Evolutionary conservation across 305 asterid species (phyloP).

Genomic region (Solanum chacoense): DNA sequence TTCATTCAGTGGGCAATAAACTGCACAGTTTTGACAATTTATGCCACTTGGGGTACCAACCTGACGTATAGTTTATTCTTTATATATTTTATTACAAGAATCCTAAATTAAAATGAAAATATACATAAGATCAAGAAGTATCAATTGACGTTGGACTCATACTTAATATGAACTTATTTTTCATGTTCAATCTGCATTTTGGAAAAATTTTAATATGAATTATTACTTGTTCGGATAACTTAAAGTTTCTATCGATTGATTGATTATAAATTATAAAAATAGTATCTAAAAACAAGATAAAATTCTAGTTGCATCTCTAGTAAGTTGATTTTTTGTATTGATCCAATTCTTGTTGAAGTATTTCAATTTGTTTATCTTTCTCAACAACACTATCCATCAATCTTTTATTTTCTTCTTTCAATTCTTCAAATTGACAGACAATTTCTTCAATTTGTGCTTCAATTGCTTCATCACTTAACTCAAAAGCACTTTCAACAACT

Average conservation of each 20-base stretch:
- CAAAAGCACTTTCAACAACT: slow-evolving; percentile 26
- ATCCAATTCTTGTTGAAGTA: slow-evolving; percentile 8
- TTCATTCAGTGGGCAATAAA: not conserved
- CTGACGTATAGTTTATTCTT: not conserved
- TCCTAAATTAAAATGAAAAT: not conserved
- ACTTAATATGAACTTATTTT: not conserved
- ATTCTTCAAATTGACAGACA: slow-evolving; percentile 14
- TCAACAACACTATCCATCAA: slow-evolving; percentile 11
- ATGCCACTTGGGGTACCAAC: not conserved
- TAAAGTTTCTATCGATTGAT: too few species aligned
- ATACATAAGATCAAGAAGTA: not conserved
- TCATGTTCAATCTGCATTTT: not conserved
- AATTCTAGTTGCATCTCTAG: not conserved
- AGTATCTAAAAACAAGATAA: not conserved
- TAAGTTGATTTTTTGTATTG: not conserved
- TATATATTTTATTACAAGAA: not conserved
- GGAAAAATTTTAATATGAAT: not conserved
- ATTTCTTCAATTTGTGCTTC: slow-evolving; percentile 12
- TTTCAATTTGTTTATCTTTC: slow-evolving; percentile 13
- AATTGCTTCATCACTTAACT: slow-evolving; percentile 24
- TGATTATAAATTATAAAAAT: too few species aligned
- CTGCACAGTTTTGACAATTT: not conserved
- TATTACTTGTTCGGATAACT: too few species aligned
- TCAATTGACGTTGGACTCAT: fast-evolving
- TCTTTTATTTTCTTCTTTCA: slow-evolving; percentile 14